A percentile compares a stretch with the other conserved stretches of the same genome.
These are phyloP conservation scores for Suillus hirtellus DNA, from an alignment of 768 basidiomycete species.

Conservation along the genomic window DNA sequence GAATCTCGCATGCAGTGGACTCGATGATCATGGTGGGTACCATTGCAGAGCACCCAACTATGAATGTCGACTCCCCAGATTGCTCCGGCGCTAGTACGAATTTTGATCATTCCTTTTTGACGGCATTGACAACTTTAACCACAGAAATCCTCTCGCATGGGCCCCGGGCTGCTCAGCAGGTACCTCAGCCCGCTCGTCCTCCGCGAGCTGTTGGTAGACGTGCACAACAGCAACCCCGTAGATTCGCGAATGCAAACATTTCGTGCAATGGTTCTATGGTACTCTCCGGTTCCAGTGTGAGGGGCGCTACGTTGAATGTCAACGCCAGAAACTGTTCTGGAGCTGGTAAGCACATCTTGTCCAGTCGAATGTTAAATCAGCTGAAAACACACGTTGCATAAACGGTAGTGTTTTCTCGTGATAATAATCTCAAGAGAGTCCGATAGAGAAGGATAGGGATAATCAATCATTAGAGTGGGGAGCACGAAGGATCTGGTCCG, in stretches of 20 bases:
- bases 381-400: not conserved
- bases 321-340: not conserved
- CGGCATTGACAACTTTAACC: not conserved
- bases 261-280: not conserved
- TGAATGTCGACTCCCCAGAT: not conserved
- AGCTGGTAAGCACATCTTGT: not conserved
- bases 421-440: no score
- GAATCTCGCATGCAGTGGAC: not conserved
- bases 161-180: not conserved
- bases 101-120: not conserved
- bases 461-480: not conserved
- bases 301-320: not conserved
- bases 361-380: not conserved
- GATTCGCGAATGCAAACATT: not conserved
- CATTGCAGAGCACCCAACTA: not conserved
- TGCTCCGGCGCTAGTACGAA: slow-evolving; percentile 2
- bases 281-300: not conserved
- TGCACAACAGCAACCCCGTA: not conserved
- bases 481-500: not conserved
- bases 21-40: not conserved
- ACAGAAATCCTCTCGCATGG: not conserved
- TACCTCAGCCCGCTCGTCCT: not conserved
- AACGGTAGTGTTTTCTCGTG: not conserved
- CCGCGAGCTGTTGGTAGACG: not conserved
- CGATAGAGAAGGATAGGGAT: not conserved